Base-by-base conservation (phyloP, 2,329 filamentous ascomycete genomes). In the Monilinia fructicola region DNA sequence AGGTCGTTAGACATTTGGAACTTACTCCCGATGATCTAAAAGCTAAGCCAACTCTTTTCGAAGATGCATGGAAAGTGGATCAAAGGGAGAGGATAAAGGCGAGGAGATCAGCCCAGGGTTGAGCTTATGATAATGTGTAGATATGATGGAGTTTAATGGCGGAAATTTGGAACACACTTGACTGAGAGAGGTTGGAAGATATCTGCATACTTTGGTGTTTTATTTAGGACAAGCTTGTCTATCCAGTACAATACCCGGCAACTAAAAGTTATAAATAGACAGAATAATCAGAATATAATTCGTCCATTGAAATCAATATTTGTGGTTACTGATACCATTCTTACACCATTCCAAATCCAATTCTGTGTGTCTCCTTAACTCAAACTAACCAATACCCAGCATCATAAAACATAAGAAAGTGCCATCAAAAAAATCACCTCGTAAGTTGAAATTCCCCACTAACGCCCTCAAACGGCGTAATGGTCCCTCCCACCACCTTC, bases 1-100 rank as follows among this genome's bases (percentile, higher is more conserved):
- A 96, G 76, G 90, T 98, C 31, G 90, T 97, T 3, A 82, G 93
- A 54, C 84, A 87, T 67, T 79, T 98, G 70, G 89, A 89, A 69
- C 84, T 96, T 68, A 81, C 81, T 52, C 82, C 87, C 63, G 80
- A 81, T 44, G 80, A 85, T 71, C 77, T 84, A 28, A 80, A 79
- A 44, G 74, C 75, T 61, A 84, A 81, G 73, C 79, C 80, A 68
- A 90, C 89, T 2, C 74, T 85, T 21, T 95, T 95, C 75, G 91
- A 95, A 78, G 87, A 91, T 75, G 81, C 82, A 0, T 90, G 87
- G 86, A 77, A 70, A 44, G 74, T 69, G 64, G 76, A 77, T 67
- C 69, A 70, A 54, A 44, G n/a, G 26, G 72, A 76, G 64, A 71
- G 76, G 40, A 72, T 69, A 64, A 76, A 73, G 53, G 35, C 52